Evolutionary conservation across 306 rosid species (phyloP), one percentile per base, ranked within the genome.

Genomic region (Corylus avellana): DNA sequence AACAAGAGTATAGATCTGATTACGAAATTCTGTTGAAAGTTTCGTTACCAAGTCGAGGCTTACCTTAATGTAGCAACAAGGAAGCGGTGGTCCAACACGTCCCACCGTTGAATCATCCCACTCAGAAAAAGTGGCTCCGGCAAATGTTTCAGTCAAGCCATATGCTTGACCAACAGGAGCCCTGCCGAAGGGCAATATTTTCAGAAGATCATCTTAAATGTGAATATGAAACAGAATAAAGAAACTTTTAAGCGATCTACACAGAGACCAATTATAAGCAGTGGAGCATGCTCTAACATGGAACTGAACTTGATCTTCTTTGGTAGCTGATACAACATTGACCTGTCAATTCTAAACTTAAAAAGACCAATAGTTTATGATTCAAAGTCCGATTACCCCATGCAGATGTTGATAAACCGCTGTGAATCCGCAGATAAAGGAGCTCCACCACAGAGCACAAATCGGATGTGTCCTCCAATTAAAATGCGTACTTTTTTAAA

Each of bases 121-220:
- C 83, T 94, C 97, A 10, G 97, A 89, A 86, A 94, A 92, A 18
- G 97, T 73, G 84, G 93, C 98, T 75, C 98, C 98, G 62, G 97
- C 98, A 91, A 92, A 94, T 77, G 98, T 94, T 89, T 94, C 98
- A 16, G 97, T 94, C 89, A 92, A 86, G 77, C 98, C 98, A 85
- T 92, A 94, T 83, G 84, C 98, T 91, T 94, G 98, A 64, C 98
- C 98, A 39, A 94, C 84, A 59, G 97, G 97, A 84, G 97, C 89
- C 86, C 98, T 94, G 75, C 77, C 48, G 8, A 86, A 70, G 77
- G 61, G 76, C 56, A 73, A 77, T 32, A 22, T 8, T 20, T 22
- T 77, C 74, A 72, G 58, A 80, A 77, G 50, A 68, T 62, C 42
- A 81, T 70, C 75, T 72, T 82, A 6, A 58, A 27, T 64, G 27